Evolutionary conservation across 139 green algal genomes (phyloP), one percentile per base, ranked within the genome.

Genomic region (Eudorina sp.): DNA sequence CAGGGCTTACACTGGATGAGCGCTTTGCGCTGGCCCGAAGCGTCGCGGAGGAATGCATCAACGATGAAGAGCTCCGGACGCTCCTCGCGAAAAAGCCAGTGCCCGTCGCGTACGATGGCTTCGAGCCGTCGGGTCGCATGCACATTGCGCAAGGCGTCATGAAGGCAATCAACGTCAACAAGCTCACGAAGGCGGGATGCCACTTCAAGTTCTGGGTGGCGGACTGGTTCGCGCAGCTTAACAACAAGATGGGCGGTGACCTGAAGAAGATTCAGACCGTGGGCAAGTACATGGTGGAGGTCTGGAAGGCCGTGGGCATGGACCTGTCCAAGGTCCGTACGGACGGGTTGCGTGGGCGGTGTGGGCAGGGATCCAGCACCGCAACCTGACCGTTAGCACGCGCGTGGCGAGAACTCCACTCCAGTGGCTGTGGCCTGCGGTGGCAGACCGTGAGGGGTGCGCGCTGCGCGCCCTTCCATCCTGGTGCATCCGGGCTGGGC

Each of bases 111-210:
- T 99, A 99, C 89, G 98, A 99, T 74, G 98, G 98, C 4, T 99
- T 99, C 88, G 98, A 99, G 90, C 98, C 98, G 1, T 98, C 95
- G n/a, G 98, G 98, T 0, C 92, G 98, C 45, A 89, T 89, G 84
- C 98, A 99, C 93, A 99, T 99, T 68, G 98, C 98, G 16, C 98
- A 98, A 91, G 98, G 98, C 69, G 98, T 99, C 38, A 95, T 99
- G 93, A 99, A 99, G 92, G 96, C 95, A 34, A 93, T 99, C 45
- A 99, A 99, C 85, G 98, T 99, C 25, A 99, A 99, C 93, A 99
- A 99, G 92, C 95, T 99, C 0, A 99, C 98, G 27, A 96, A 97
- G 90, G 94, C 93, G 45, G 97, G 97, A 14, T 96, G 97, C 64
- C 96, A 92, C 18, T 99, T 99, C 95, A 99, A 99, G 90, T 99